Evolutionary conservation across 805 yeast genomes (phyloP), one percentile per base, ranked within the genome.

Genomic region (Kluyveromyces dobzhanskii): DNA sequence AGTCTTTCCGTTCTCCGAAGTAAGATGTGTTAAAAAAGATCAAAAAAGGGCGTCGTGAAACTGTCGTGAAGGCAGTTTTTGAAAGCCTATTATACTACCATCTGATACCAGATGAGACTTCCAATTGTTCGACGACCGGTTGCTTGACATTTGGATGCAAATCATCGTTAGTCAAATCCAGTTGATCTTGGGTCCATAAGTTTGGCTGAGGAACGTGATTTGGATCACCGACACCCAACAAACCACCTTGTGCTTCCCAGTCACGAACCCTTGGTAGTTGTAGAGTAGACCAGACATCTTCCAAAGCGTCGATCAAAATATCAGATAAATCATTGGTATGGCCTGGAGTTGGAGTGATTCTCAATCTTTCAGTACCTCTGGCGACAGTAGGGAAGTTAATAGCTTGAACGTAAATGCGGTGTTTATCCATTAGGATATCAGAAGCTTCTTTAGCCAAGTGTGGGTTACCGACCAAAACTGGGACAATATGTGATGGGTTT

Each of bases 261-360:
- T 85, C 90, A 35, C 67, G 56, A 35, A 80, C 78, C 58, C 92
- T 79, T 61, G 80, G 78, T 59, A 90, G 73, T 44, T 69, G 71
- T 61, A 92, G 70, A 46, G 80, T 81, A 30, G 67, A 70, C 69
- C 90, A 92, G 17, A 88, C 85, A 34, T 75, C 73, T 50, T 86
- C 95, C 35, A 92, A 69, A 10, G 97, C 86, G 9, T 66, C 75
- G 39, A 92, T 71, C 50, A 92, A 73, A 48, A 77, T 71, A 58
- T 87, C 85, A 38, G 90, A 73, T 36, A 85, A 70, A 41, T 80
- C 84, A 42, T 77, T 71, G 14, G 78, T 75, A 61, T 92, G 99
- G 39, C 96, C 97, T 27, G 99, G 99, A 30, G 98, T 88, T 40
- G 99, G 97, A n/a, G 99, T 92, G 57, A 92, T 78, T 66, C 99